These are phyloP conservation scores for Elsinoe arachidis DNA, from an alignment of 2,329 filamentous ascomycete species.

Conservation along the genomic window DNA sequence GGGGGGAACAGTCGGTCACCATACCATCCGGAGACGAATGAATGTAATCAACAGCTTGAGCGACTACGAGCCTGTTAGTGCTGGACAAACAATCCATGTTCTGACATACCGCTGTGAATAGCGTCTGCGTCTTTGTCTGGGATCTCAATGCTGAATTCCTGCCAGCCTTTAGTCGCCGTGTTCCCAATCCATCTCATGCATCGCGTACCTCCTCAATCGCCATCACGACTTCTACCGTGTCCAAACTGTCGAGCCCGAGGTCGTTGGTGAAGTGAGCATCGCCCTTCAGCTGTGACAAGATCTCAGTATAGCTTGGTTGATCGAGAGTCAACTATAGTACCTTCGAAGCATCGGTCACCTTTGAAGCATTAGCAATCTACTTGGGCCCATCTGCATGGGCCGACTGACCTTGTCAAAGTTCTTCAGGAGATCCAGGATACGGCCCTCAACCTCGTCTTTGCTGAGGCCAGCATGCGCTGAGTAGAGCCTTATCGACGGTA, in stretches of 20 bases:
- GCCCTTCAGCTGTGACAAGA: conserved; percentile 59
- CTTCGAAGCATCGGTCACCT: conserved; percentile 6
- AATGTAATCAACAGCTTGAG: conserved; percentile 93
- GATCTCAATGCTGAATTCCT: conserved; percentile 90
- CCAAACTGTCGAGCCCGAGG: conserved; percentile 90
- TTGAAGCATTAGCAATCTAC: conserved; percentile 1
- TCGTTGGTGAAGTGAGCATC: conserved; percentile 89
- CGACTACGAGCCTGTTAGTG: conserved; percentile 51
- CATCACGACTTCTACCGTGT: conserved; percentile 99
- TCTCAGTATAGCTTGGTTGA: background rate
- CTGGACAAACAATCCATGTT: background rate
- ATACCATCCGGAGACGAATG: conserved; percentile 82
- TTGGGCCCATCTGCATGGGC: background rate
- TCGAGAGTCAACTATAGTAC: background rate
- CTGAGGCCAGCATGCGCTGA: conserved; percentile 69
- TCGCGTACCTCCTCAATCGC: conserved; percentile 85
- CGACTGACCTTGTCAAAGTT: conserved; percentile 88
- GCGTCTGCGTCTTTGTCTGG: conserved; percentile 93
- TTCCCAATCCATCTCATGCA: conserved; percentile 37
- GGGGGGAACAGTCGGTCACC: conserved; percentile 27
- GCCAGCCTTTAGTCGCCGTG: conserved; percentile 29
- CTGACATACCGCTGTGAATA: conserved; percentile 78
- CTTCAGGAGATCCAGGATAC: conserved; percentile 85
- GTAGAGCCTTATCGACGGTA: conserved; percentile 73
- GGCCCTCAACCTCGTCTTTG: conserved; percentile 78